These are phyloP conservation scores for Phyllosticta citriasiana DNA, from an alignment of 2,329 filamentous ascomycete species.

Conservation along the genomic window DNA sequence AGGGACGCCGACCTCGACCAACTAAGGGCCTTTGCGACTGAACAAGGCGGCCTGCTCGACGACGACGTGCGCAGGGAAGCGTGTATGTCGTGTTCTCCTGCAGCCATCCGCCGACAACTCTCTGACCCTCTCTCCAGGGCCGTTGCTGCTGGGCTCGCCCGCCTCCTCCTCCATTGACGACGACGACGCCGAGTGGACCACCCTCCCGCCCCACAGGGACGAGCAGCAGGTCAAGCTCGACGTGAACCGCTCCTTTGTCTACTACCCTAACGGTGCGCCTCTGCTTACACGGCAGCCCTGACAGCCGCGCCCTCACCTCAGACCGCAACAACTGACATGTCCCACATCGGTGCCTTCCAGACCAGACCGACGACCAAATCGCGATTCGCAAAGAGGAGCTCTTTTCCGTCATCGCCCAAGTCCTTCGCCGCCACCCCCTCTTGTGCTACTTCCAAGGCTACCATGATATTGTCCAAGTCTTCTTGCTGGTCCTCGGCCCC, in stretches of 20 bases:
- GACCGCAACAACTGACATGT: slow-evolving; percentile 12
- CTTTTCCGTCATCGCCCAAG: slow-evolving; percentile 66
- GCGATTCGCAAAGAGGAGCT: slow-evolving; percentile 64
- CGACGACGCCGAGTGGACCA: slow-evolving; percentile 38
- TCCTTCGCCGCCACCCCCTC: slow-evolving; percentile 70
- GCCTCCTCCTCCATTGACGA: slow-evolving; percentile 6
- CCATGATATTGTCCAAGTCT: slow-evolving; percentile 94
- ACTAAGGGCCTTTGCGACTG: slow-evolving; percentile 34
- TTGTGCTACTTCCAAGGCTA: slow-evolving; percentile 98
- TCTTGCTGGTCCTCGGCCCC: slow-evolving; percentile 72
- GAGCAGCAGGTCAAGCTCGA: slow-evolving; percentile 88
- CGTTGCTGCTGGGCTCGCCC: slow-evolving; percentile 41
- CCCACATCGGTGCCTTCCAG: slow-evolving; percentile 32
- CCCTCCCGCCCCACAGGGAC: slow-evolving; percentile 68
- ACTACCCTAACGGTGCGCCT: slow-evolving; percentile 71
- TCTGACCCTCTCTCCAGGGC: slow-evolving; percentile 41
- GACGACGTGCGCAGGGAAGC: slow-evolving; percentile 56
- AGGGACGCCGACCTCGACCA: slow-evolving; percentile 27
- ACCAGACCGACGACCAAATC: slow-evolving; percentile 59
- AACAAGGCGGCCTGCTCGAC: slow-evolving; percentile 35
- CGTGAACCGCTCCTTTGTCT: slow-evolving; percentile 92
- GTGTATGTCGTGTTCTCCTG: slow-evolving; percentile 49
- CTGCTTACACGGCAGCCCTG: background rate
- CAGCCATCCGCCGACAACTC: slow-evolving; percentile 6
- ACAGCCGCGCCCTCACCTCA: background rate